Percentiles rank a stretch among this genome's conserved stretches.
These are phyloP conservation scores for Colletotrichum cuscutae DNA, from an alignment of 2,329 filamentous ascomycete genomes.

Conservation along the genomic window DNA sequence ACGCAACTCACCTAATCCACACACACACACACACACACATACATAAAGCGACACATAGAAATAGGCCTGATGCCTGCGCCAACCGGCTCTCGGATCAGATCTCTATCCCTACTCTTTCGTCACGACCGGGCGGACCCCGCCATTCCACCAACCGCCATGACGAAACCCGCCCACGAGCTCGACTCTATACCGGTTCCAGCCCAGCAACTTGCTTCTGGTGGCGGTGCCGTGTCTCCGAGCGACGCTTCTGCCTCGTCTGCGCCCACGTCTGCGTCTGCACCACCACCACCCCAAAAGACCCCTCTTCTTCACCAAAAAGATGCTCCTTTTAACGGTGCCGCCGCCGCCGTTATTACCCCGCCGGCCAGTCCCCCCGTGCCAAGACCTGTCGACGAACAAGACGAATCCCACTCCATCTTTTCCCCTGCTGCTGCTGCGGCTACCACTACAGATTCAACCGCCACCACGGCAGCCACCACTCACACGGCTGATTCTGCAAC, in stretches of 20 bases:
- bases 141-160: constrained; percentile 19
- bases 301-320: constrained; percentile 18
- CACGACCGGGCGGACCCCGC: constrained; percentile 20
- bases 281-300: constrained; percentile 7
- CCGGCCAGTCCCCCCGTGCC: constrained; percentile 30
- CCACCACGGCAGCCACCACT: neutral
- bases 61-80: constrained; percentile 25
- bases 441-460: neutral
- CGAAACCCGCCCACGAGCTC: constrained; percentile 19
- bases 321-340: constrained; percentile 10
- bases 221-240: neutral
- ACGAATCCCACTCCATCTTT: constrained; percentile 14
- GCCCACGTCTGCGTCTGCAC: constrained; percentile 1
- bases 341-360: constrained; percentile 20
- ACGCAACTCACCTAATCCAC: neutral
- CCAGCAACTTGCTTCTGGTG: neutral
- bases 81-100: constrained; percentile 27
- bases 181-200: constrained; percentile 4
- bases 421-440: neutral
- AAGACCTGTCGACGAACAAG: constrained; percentile 16
- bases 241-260: neutral
- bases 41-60: neutral
- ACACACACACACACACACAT: neutral
- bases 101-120: constrained; percentile 22
- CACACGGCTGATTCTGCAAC: constrained; percentile 4